Evolutionary conservation across 192 early-diverging fungal genomes (phyloP), one percentile per base, ranked within the genome.

Genomic region (Rhizophagus clarus): DNA sequence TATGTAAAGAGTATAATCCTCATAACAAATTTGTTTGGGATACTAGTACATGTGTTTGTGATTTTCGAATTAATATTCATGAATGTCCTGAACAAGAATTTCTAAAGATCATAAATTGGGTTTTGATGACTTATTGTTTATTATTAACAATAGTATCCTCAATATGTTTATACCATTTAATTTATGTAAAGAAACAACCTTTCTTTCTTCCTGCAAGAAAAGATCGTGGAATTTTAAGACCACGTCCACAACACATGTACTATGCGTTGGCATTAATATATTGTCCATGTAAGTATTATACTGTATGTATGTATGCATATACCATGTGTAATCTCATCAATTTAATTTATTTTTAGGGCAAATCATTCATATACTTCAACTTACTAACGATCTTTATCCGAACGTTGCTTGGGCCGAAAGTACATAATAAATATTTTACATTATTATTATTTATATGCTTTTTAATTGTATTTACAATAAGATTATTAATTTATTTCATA

Each of bases 1-100:
- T 70, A 24, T 70, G 68, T 40, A 70, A 70, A 70, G 12, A 22
- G 1, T 22, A 20, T 69, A 34, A 22, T 69, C 9, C 20, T 12
- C 9, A 22, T 22, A 70, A 40, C 34, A 31, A 70, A 34, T 70
- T 70, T 70, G 34, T 70, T n/a, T 70, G 68, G 68, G 73, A 74
- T 14, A 60, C 29, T 74, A 32, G 26, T 0, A 17, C 17, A 31
- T 74, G 73, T 74, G 29, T 28, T 9, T 74, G 73, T 61, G 73
- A 74, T n/a, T 74, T 74, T 51, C 51, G 73, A 49, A 24, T 74
- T 11, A 74, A 74, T 32, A 74, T 74, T 31, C 29, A 49, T 56
- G 73, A 28, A 61, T 74, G 73, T 60, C 49, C 73, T n/a, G 73
- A 74, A 34, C 8, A 31, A 6, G 17, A 28, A n/a, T 4, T 60